Base-by-base conservation (phyloP, 2,329 filamentous ascomycete genomes). In the Westerdykella ornata region DNA sequence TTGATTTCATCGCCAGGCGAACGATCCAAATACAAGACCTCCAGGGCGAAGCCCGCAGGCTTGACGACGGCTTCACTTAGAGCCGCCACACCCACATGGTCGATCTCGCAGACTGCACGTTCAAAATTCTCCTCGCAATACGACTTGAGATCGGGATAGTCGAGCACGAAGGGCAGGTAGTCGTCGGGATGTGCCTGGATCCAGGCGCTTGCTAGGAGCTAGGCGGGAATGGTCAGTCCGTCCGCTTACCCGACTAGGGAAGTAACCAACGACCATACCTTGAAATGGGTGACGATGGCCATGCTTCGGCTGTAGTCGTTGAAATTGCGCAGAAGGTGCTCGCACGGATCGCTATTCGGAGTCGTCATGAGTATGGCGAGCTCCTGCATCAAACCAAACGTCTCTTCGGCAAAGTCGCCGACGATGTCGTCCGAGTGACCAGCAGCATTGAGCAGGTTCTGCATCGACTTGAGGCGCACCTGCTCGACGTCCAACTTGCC, bases 21-120 rank as follows among this genome's bases (percentile, higher is more conserved):
- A 53, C 88, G 81, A 62, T 97, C 92, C 7, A 98, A 78, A 61
- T 97, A 96, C 40, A 88, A 81, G 47, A 97, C 85, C 60, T 96
- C 88, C 15, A 97, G 77, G 4, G 82, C 80, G 48, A 96, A 80
- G 13, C 81, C 81, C 37, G 82, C 82, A 6, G 84, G 85, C 58
- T 86, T 83, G 48, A 97, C 78, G 3, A 97, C 74, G 18, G 88
- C 77, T 48, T 90, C 82, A 47, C 84, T 78, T 37, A 97, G 72
- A 2, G 87, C 79, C 45, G 80, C 80, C 47, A 97, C 75, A 33
- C 87, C 86, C n/a, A 95, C 71, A 55, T 96, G 82, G 53, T 98
- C 92, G 48, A 97, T 94, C 68, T 97, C 90, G 38, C 81, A 80
- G 52, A 82, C 77, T 13, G 82, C 75, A 0, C 84, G 79, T 61